Conservation (phyloP, 352 stramenopile species). For the Peronospora destructor region DNA sequence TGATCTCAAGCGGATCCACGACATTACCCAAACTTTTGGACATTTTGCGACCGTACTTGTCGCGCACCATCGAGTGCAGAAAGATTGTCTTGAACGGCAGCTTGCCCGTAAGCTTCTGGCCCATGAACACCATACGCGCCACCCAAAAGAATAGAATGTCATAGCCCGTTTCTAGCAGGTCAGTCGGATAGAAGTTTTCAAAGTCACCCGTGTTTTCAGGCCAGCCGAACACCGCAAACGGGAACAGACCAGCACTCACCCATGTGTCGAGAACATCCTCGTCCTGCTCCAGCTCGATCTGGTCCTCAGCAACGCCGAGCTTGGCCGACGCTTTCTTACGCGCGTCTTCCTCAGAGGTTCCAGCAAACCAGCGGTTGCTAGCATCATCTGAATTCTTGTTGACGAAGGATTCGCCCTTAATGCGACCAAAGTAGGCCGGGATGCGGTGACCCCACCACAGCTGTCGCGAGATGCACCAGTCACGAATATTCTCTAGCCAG, state of each 20-base stretch:
- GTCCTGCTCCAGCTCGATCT: slow-evolving; percentile 92
- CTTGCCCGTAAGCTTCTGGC: slow-evolving; percentile 94
- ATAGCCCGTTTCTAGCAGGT: slow-evolving; percentile 97
- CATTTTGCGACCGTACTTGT: slow-evolving; percentile 99
- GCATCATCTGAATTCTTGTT: slow-evolving; percentile 66
- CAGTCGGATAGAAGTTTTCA: slow-evolving; percentile 92
- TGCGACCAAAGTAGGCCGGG: slow-evolving; percentile 94
- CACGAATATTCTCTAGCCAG: slow-evolving; percentile 97
- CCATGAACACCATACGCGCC: slow-evolving; percentile 94
- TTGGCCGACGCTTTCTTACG: slow-evolving; percentile 74
- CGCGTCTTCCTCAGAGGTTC: slow-evolving; percentile 82
- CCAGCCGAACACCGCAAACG: slow-evolving; percentile 85
- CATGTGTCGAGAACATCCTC: slow-evolving; percentile 99
- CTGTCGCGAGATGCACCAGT: slow-evolving; percentile 99
- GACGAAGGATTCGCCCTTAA: slow-evolving; percentile 72
- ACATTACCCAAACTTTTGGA: slow-evolving; percentile 99
- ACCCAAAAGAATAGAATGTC: slow-evolving; percentile 99
- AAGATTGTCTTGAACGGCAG: slow-evolving; percentile 96
- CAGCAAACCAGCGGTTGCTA: slow-evolving; percentile 65
- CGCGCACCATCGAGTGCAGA: slow-evolving; percentile 96
- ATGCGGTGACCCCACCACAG: slow-evolving; percentile 99
- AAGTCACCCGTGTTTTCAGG: slow-evolving; percentile 61
- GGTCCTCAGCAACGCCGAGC: slow-evolving; percentile 46
- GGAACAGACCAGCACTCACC: slow-evolving; percentile 97
- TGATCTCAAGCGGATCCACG: slow-evolving; percentile 96